phyloP scores from a whole-genome alignment of 1,284 basidiomycete species.

The Ganoderma meredithae region DNA sequence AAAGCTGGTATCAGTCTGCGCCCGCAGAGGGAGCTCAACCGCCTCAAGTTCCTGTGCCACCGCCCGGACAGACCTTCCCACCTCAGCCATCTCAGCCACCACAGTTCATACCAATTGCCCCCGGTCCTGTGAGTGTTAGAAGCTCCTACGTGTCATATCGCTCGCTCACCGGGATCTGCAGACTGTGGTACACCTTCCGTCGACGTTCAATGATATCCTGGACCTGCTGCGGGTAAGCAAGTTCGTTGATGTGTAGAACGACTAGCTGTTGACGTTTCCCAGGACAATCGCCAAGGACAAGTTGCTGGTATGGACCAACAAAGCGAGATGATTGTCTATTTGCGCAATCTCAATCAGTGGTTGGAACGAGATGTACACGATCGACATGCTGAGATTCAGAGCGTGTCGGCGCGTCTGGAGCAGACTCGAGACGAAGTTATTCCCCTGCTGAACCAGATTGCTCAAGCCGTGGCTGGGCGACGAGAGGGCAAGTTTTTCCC shows the following conservation, averaged over 20 bases:
- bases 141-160: conserved; percentile 22
- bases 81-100: conserved; percentile 29
- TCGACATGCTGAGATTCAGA: conserved; percentile 73
- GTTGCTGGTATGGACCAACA: conserved; percentile 78
- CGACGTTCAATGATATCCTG: conserved; percentile 60
- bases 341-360: conserved; percentile 77
- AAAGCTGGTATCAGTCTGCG: conserved; percentile 25
- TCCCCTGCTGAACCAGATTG: conserved; percentile 51
- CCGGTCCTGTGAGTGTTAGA: conserved; percentile 42
- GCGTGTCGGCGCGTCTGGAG: conserved; percentile 69
- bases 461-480: conserved; percentile 26
- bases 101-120: conserved; percentile 33
- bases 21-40: conserved; percentile 9
- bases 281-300: conserved; percentile 80
- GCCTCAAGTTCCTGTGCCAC: conserved; percentile 19
- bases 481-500: conserved; percentile 22
- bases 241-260: conserved; percentile 12
- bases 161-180: conserved; percentile 34
- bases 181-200: conserved; percentile 66
- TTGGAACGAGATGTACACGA: conserved; percentile 75
- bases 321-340: conserved; percentile 78
- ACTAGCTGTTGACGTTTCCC: conserved; percentile 2
- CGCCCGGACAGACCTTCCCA: conserved; percentile 20
- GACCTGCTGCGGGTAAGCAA: conserved; percentile 65
- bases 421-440: conserved; percentile 52